Evolutionary conservation across 2,329 filamentous ascomycete genomes (phyloP).

Genomic region (Endocalyx cinctus): DNA sequence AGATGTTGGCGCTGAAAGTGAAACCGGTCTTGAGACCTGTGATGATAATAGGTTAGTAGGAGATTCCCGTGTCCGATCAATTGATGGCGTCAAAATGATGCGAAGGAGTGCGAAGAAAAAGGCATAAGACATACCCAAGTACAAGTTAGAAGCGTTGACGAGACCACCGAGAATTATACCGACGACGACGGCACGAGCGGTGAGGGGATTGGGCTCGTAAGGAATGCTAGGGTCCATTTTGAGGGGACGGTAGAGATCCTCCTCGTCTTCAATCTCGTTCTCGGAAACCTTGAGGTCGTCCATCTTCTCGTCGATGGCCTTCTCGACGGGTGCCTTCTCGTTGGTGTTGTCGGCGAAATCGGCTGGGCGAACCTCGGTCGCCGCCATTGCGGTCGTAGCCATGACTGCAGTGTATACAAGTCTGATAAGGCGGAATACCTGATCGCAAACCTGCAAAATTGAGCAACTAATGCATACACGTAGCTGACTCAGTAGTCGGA

Average conservation of each 20-base stretch:
- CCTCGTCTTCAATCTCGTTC: conserved; percentile 24
- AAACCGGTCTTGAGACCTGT: conserved; percentile 42
- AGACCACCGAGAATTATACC: conserved; percentile 49
- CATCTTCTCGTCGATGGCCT: conserved; percentile 6
- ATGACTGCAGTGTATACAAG: too few species aligned
- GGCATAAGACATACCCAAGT: conserved; percentile 44
- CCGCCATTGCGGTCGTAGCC: conserved; percentile 18
- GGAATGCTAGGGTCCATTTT: conserved; percentile 30
- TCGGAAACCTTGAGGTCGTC: conserved; percentile 23
- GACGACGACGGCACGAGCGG: conserved; percentile 45
- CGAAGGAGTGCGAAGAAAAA: conserved; percentile 7
- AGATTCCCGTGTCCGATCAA: too few species aligned
- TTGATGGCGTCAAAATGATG: too few species aligned
- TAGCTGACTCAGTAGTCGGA: too few species aligned
- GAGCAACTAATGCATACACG: too few species aligned
- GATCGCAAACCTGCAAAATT: too few species aligned
- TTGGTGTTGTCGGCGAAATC: conserved; percentile 15
- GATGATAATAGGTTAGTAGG: conserved; percentile 5
- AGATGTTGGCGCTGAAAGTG: conserved; percentile 40
- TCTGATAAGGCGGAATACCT: too few species aligned
- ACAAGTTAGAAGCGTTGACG: conserved; percentile 55
- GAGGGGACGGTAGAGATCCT: conserved; percentile 37
- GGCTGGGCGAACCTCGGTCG: conserved; percentile 17
- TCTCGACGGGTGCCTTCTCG: conserved; percentile 9
- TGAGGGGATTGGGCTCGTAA: conserved; percentile 39